Evolutionary conservation across 1,284 basidiomycete genomes (phyloP).

Genomic region (Cystobasidium pallidum): DNA sequence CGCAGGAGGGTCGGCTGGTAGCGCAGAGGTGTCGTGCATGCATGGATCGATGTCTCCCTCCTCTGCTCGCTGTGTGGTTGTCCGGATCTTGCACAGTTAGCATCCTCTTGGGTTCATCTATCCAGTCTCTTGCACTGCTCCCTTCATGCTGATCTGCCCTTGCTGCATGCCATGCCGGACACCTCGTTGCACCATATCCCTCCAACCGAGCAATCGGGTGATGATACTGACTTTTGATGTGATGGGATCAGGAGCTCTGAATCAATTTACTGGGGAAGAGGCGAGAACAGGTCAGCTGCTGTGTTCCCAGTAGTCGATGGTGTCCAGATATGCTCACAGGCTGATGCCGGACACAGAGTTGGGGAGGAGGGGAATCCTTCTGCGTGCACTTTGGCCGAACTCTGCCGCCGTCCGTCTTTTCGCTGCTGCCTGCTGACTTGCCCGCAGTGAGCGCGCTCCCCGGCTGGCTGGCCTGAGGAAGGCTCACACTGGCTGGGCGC

Average conservation of each 20-base stretch:
- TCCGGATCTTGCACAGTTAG: background rate
- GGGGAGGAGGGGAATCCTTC: background rate
- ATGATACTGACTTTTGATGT: constrained; percentile 33
- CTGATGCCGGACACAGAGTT: constrained; percentile 35
- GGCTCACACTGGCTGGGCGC: background rate
- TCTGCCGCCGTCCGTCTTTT: background rate
- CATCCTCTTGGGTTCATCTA: too few species aligned
- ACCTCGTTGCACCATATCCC: background rate
- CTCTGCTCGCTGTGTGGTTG: background rate
- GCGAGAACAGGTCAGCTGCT: background rate
- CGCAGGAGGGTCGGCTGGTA: background rate
- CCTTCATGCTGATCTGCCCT: background rate
- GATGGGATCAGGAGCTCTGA: constrained; percentile 17
- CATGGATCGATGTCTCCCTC: background rate
- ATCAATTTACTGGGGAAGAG: constrained; percentile 34
- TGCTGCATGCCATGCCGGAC: background rate
- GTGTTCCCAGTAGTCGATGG: background rate
- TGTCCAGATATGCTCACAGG: constrained; percentile 3
- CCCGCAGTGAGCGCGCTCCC: background rate
- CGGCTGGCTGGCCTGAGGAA: too few species aligned
- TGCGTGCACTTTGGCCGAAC: background rate
- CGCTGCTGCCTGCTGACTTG: background rate
- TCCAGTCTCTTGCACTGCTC: too few species aligned
- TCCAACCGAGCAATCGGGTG: background rate
- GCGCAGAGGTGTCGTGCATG: background rate